phyloP scores from a whole-genome alignment of 208 protist genomes.

The Acanthamoeba sp. region DNA sequence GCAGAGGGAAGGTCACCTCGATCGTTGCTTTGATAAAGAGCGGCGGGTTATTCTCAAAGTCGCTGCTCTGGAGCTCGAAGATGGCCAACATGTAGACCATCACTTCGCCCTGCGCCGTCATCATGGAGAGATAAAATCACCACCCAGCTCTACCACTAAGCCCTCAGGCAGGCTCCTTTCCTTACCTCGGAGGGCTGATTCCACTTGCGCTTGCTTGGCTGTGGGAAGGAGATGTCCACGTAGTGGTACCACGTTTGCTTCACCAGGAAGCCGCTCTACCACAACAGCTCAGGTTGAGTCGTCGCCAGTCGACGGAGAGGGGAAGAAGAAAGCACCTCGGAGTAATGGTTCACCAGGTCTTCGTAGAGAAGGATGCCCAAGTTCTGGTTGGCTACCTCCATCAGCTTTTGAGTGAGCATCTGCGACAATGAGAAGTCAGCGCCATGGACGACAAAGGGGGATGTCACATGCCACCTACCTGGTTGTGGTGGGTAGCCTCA shows the following conservation, averaged over 20 bases:
- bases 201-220: neutral
- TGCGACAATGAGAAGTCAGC: neutral
- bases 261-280: neutral
- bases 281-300: neutral
- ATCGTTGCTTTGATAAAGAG: constrained; percentile 31
- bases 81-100: constrained; percentile 46
- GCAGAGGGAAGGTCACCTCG: neutral
- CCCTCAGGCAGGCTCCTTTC: neutral
- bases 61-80: constrained; percentile 50
- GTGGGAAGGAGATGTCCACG: constrained; percentile 17
- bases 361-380: constrained; percentile 15
- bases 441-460: neutral
- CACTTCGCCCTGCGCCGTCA: neutral
- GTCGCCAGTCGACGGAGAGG: neutral
- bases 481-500: neutral
- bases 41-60: constrained; percentile 1
- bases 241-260: constrained; percentile 61
- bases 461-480: neutral
- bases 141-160: neutral
- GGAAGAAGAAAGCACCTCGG: neutral
- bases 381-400: constrained; percentile 50
- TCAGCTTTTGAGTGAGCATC: neutral
- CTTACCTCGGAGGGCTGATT: neutral
- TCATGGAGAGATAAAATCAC: neutral
- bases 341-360: constrained; percentile 28